Conservation (phyloP, 2,329 filamentous ascomycete genomes). For the Hymenoscyphus occultus region DNA sequence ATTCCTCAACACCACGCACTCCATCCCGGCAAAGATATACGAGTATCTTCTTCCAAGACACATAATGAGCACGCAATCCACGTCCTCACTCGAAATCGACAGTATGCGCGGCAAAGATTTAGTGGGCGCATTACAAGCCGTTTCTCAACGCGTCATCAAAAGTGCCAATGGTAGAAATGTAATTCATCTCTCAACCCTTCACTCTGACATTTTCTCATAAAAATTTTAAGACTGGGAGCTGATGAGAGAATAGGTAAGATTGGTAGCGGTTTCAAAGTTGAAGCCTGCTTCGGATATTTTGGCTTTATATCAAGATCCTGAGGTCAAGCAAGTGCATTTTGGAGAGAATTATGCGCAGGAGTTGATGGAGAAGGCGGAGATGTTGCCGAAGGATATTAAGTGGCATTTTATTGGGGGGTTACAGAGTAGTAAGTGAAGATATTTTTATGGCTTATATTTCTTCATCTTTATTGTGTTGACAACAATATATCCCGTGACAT, state of each 20-base stretch:
- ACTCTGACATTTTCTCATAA: neutral
- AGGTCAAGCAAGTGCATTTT: conserved; percentile 68
- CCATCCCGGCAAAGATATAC: neutral
- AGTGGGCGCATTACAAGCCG: conserved; percentile 57
- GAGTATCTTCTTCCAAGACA: neutral
- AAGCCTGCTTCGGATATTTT: conserved; percentile 92
- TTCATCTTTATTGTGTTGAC: neutral
- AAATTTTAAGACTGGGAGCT: conserved; percentile 12
- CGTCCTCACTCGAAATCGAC: conserved; percentile 56
- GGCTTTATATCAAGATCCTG: conserved; percentile 65
- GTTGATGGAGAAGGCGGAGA: conserved; percentile 75
- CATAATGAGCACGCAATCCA: conserved; percentile 4
- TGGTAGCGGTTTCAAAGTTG: conserved; percentile 94
- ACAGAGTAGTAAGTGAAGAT: conserved; percentile 60
- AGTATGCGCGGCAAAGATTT: conserved; percentile 60
- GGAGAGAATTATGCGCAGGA: conserved; percentile 97
- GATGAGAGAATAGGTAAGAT: conserved; percentile 58
- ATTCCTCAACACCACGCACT: conserved; percentile 6
- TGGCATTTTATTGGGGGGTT: conserved; percentile 98
- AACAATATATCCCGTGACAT: neutral
- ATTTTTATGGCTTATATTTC: conserved; percentile 3
- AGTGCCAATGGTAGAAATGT: conserved; percentile 54
- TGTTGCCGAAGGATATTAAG: conserved; percentile 72
- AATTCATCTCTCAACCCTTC: conserved; percentile 35
- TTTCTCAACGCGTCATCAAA: conserved; percentile 56